phyloP scores from a whole-genome alignment of 306 rosid genomes.

The Dalbergia oliveri region DNA sequence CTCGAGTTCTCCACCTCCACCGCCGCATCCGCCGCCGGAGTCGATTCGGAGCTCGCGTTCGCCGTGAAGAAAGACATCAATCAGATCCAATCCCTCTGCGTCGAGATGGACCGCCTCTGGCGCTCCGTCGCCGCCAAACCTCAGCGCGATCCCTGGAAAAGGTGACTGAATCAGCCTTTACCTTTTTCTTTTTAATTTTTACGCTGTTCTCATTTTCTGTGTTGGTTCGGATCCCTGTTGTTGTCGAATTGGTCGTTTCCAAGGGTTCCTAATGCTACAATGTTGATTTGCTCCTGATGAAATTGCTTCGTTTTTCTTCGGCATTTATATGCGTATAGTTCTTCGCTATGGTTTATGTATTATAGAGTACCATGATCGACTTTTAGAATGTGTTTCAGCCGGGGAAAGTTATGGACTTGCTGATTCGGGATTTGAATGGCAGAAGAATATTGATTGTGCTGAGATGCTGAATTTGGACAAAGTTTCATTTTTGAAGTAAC shows the following conservation, averaged over 20 bases:
- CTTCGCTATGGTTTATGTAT: background rate
- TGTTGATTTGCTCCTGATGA: background rate
- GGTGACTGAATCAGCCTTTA: slow-evolving; percentile 28
- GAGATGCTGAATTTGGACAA: no score
- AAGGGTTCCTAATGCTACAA: background rate
- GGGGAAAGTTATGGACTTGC: background rate
- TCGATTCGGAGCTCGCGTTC: no score
- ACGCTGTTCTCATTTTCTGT: no score
- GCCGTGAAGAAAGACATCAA: slow-evolving; percentile 52
- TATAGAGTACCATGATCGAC: background rate
- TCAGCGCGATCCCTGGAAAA: slow-evolving; percentile 83
- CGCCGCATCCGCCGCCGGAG: slow-evolving; percentile 49
- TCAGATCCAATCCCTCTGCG: slow-evolving; percentile 84
- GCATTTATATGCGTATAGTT: background rate
- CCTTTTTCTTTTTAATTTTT: no score
- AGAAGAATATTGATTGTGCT: background rate
- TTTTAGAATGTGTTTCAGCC: background rate
- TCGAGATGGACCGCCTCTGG: slow-evolving; percentile 85
- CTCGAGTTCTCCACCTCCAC: slow-evolving; percentile 63
- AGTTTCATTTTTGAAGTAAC: no score
- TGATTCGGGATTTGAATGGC: background rate
- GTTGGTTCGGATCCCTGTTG: background rate
- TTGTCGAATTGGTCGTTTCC: slow-evolving; percentile 1
- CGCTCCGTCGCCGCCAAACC: slow-evolving; percentile 69
- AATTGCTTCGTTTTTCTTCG: background rate